Evolutionary conservation across 192 early-diverging fungal species (phyloP), one percentile per base, ranked within the genome.

Genomic region (Pilaira anomala): DNA sequence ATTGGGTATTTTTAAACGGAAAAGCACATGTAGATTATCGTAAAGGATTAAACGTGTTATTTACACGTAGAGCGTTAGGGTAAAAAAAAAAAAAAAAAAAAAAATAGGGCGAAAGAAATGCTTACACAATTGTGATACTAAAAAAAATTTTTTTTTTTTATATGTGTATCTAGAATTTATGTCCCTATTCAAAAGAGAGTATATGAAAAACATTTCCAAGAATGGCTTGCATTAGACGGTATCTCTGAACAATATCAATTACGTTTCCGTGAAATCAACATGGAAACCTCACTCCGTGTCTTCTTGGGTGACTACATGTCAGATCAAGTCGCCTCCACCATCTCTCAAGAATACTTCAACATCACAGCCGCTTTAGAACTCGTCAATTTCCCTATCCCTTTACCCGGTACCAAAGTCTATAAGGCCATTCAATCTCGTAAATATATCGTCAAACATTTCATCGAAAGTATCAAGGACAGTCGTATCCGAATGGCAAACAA

Each of bases 331-430:
- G 74, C 67, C 4, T 33, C 42, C 14, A 75, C 41, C 16, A 78
- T 78, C 48, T 78, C 76, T 12, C 46, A 67, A 42, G 61, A 71
- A 14, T 78, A 78, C 41, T 76, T 75, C 53, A 68, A 75, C 41
- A 76, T 78, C 59, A 78, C 76, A 6, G 76, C 76, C n/a, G 76
- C 76, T 12, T 51, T 78, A 21, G 72, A 78, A 45, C 60, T 78
- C 16, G 76, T 78, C 48, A 78, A 78, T 57, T 78, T 78, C 60
- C 76, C 76, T 41, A 59, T 68, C 14, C 68, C 76, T 36, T 53
- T 78, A 18, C 76, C 76, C 2, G 74, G 74, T 48, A 78, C 76
- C 63, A 78, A 78, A 46, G 76, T 78, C 5, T 78, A 69, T 49
- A 65, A 74, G 58, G 76, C 76, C 33, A 72, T 71, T 18, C 66